Evolutionary conservation across 352 stramenopile genomes (phyloP).

Genomic region (Thalassiosira livingstoniorum): DNA sequence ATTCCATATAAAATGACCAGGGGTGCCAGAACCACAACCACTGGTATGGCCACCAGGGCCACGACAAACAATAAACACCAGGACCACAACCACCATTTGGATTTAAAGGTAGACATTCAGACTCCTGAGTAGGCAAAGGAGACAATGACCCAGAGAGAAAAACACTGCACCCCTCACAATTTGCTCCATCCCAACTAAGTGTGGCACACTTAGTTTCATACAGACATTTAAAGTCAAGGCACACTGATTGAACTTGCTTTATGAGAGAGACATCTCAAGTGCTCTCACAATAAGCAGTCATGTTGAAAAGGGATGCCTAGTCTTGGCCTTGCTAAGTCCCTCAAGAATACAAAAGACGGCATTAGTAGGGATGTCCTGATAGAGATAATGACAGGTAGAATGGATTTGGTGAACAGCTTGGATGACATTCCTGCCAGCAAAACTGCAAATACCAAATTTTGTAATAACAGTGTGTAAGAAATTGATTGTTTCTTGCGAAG

Average conservation of each 20-base stretch:
- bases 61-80: no score
- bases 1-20: no score
- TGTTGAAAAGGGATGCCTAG: not conserved
- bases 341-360: not conserved
- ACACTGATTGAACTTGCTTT: not conserved
- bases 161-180: not conserved
- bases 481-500: not conserved
- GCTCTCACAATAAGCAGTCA: not conserved
- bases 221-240: not conserved
- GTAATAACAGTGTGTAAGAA: not conserved
- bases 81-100: no score
- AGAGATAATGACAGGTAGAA: not conserved
- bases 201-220: not conserved
- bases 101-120: no score
- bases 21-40: no score
- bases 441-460: not conserved
- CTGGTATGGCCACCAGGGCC: no score
- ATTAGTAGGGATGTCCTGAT: not conserved
- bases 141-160: no score
- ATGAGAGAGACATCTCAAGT: not conserved
- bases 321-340: not conserved
- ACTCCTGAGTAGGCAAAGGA: no score
- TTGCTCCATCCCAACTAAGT: not conserved
- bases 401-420: not conserved
- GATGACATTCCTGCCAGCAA: not conserved